Evolutionary conservation across 805 yeast genomes (phyloP).

Genomic region (Wickerhamiella galacta): DNA sequence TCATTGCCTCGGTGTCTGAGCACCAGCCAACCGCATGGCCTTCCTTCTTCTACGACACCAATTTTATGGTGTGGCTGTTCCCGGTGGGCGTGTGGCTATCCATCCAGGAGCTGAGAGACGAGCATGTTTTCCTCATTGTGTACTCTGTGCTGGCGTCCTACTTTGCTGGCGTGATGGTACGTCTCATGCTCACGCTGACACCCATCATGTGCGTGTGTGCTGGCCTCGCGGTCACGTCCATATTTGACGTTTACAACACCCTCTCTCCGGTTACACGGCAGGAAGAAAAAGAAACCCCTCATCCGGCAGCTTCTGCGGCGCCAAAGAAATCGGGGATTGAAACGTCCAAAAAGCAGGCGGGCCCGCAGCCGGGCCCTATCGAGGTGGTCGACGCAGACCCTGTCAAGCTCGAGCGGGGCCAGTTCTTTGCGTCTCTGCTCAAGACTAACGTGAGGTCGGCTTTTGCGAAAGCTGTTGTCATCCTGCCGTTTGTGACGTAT

Average conservation of each 20-base stretch:
- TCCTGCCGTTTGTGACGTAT: constrained; percentile 54
- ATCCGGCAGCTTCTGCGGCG: too few species aligned
- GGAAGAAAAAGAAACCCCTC: too few species aligned
- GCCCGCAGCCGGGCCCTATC: too few species aligned
- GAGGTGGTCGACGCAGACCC: too few species aligned
- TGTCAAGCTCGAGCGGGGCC: constrained; percentile 1
- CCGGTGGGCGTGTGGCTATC: constrained; percentile 91
- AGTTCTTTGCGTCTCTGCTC: constrained; percentile 13
- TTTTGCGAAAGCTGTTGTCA: constrained; percentile 44
- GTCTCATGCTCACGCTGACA: constrained; percentile 90
- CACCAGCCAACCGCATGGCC: constrained; percentile 99
- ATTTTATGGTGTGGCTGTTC: constrained; percentile 89
- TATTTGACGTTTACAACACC: constrained; percentile 69
- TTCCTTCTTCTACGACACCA: constrained; percentile 86
- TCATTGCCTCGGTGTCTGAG: constrained; percentile 95
- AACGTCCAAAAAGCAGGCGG: too few species aligned
- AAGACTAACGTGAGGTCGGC: constrained; percentile 14
- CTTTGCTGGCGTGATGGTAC: constrained; percentile 98
- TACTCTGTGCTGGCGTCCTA: constrained; percentile 89
- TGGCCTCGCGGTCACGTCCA: constrained; percentile 71
- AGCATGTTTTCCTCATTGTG: constrained; percentile 81
- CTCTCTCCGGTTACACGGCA: too few species aligned
- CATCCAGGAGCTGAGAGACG: constrained; percentile 78
- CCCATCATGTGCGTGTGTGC: constrained; percentile 91
- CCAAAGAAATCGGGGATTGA: too few species aligned